Conservation (phyloP, 768 basidiomycete genomes). For the Macrolepiota dolichaula region DNA sequence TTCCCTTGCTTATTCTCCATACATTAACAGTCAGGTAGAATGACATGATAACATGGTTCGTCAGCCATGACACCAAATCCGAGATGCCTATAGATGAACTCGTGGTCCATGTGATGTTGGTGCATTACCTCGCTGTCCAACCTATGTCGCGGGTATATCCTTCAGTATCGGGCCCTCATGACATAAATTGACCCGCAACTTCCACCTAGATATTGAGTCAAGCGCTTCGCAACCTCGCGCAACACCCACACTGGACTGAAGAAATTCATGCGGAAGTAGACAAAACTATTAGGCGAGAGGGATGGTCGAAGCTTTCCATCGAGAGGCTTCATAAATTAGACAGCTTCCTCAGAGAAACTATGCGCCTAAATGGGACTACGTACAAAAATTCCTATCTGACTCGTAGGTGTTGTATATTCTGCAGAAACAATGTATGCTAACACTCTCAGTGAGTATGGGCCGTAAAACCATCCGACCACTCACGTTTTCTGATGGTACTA, state of each 20-base stretch:
- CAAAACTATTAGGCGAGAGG: conserved; percentile 20
- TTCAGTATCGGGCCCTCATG: conserved; percentile 16
- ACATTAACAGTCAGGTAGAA: neutral
- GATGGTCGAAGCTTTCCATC: conserved; percentile 27
- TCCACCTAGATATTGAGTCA: conserved; percentile 26
- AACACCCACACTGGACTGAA: conserved; percentile 22
- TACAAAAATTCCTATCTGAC: conserved; percentile 13
- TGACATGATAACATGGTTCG: conserved; percentile 11
- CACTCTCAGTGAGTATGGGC: conserved; percentile 2
- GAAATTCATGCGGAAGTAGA: conserved; percentile 34
- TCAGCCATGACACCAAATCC: neutral
- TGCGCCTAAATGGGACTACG: conserved; percentile 28
- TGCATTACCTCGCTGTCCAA: conserved; percentile 3
- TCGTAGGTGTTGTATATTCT: neutral
- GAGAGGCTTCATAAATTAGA: conserved; percentile 39
- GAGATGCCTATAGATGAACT: conserved; percentile 8
- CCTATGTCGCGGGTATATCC: conserved; percentile 18
- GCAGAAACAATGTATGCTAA: neutral
- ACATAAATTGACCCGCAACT: neutral
- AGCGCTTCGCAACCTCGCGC: conserved; percentile 30
- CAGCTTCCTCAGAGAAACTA: conserved; percentile 44
- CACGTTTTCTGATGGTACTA: conserved; percentile 10
- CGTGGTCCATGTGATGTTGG: neutral
- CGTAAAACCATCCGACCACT: conserved; percentile 5
- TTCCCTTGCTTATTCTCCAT: neutral